A percentile compares a stretch with the other conserved stretches of the same genome.
Conservation (phyloP, 106 monocot species). For the Amphibolis antarctica region DNA sequence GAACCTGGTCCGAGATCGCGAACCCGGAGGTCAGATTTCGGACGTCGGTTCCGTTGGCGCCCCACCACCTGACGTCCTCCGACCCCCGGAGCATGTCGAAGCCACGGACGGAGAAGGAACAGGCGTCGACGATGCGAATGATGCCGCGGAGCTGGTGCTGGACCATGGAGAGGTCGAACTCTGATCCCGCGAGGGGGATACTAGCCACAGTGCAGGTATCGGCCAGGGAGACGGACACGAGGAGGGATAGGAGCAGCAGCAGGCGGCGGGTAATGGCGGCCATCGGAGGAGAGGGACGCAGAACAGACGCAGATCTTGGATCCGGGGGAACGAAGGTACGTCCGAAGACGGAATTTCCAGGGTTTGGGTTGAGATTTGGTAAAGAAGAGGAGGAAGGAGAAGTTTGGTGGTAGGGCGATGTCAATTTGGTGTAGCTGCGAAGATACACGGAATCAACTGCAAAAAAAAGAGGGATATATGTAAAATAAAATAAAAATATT, state of each 20-base stretch:
- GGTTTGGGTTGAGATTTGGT: neutral
- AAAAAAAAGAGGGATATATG: no score
- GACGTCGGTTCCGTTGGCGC: conserved; percentile 37
- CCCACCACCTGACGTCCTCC: conserved; percentile 48
- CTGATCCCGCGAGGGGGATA: conserved; percentile 31
- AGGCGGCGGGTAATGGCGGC: conserved; percentile 2
- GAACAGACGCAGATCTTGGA: no score
- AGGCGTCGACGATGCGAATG: conserved; percentile 42
- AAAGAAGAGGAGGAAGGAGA: neutral
- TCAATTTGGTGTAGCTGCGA: neutral
- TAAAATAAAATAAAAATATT: no score
- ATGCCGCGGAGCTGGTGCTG: conserved; percentile 85
- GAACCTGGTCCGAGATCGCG: conserved; percentile 23
- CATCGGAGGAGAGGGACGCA: conserved; percentile 13
- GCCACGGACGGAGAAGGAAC: conserved; percentile 54
- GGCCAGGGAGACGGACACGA: conserved; percentile 1
- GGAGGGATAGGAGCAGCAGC: neutral
- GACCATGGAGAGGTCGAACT: conserved; percentile 57
- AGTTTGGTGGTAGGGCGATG: neutral
- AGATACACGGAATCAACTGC: no score
- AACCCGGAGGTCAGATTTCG: conserved; percentile 47
- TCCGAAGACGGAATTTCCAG: neutral
- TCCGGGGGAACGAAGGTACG: no score
- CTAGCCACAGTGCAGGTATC: conserved; percentile 20
- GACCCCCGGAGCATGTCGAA: conserved; percentile 93